Conservation (phyloP, 352 stramenopile species). For the Pythium oligandrum region DNA sequence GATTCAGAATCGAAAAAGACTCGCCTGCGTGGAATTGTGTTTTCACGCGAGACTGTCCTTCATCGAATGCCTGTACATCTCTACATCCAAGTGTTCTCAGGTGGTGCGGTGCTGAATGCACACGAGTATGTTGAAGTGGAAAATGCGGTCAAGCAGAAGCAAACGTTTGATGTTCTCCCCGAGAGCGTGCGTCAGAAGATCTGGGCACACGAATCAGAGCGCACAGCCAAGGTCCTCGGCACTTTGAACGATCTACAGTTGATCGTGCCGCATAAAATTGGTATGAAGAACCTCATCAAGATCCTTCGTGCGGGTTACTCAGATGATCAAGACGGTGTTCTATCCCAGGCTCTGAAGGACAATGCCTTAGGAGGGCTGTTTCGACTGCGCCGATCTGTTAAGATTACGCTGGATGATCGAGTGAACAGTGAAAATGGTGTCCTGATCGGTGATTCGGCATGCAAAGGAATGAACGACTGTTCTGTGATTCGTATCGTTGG, state of each 20-base stretch:
- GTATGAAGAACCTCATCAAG: constrained; percentile 74
- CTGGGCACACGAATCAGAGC: constrained; percentile 65
- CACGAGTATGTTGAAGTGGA: constrained; percentile 50
- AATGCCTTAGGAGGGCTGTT: constrained; percentile 72
- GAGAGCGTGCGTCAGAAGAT: constrained; percentile 46
- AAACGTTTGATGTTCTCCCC: constrained; percentile 41
- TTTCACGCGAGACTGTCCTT: constrained; percentile 69
- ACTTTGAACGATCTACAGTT: constrained; percentile 64
- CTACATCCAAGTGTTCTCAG: constrained; percentile 79
- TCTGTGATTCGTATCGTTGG: constrained; percentile 44
- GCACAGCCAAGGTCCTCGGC: constrained; percentile 66
- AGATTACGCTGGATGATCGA: constrained; percentile 50
- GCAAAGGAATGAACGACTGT: constrained; percentile 21
- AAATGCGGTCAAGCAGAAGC: constrained; percentile 42
- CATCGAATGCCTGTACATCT: constrained; percentile 72
- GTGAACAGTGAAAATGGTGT: constrained; percentile 1
- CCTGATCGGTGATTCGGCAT: not conserved
- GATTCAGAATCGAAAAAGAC: not conserved
- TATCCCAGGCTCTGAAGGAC: constrained; percentile 66
- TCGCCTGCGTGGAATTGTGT: constrained; percentile 40
- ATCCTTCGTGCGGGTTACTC: constrained; percentile 67
- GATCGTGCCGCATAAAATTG: constrained; percentile 72
- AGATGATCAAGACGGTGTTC: constrained; percentile 55
- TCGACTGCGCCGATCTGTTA: constrained; percentile 35
- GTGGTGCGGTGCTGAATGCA: constrained; percentile 48